phyloP scores from a whole-genome alignment of 2,329 filamentous ascomycete species.

The Colletotrichum navitas region DNA sequence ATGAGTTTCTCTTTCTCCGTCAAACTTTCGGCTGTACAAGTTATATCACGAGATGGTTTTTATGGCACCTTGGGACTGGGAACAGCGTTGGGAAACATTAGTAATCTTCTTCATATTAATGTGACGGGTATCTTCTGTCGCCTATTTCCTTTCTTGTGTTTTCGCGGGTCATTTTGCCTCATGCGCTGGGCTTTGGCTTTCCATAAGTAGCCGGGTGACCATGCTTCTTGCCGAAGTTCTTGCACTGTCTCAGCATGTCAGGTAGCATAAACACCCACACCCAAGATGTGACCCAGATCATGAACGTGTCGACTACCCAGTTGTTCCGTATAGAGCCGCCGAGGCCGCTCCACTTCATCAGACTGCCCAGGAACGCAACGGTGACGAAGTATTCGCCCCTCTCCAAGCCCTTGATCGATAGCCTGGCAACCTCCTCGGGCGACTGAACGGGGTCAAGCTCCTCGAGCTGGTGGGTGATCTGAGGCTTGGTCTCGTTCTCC shows the following conservation, averaged over 20 bases:
- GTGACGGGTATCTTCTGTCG: constrained; percentile 20
- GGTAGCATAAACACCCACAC: constrained; percentile 70
- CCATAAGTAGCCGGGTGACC: constrained; percentile 68
- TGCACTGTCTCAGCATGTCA: constrained; percentile 70
- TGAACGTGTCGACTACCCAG: constrained; percentile 67
- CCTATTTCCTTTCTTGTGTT: not conserved
- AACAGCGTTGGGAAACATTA: not conserved
- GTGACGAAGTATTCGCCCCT: constrained; percentile 84
- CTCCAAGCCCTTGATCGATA: constrained; percentile 80
- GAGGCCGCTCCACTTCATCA: constrained; percentile 75
- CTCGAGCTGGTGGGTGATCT: constrained; percentile 83
- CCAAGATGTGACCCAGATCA: constrained; percentile 66
- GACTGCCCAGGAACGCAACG: constrained; percentile 76
- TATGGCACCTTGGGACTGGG: not conserved
- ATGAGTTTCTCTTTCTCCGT: not conserved
- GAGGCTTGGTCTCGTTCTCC: constrained; percentile 85
- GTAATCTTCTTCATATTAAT: not conserved
- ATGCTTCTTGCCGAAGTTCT: constrained; percentile 66
- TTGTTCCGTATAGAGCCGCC: constrained; percentile 70
- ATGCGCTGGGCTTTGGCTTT: constrained; percentile 44
- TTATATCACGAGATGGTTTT: not conserved
- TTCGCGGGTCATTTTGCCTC: not conserved
- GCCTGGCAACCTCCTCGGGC: constrained; percentile 80
- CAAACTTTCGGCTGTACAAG: not conserved
- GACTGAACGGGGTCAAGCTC: constrained; percentile 84